Percentiles rank a stretch among this genome's conserved stretches.
Evolutionary conservation across 2,329 filamentous ascomycete species (phyloP).

Genomic region (Apiospora marii): DNA sequence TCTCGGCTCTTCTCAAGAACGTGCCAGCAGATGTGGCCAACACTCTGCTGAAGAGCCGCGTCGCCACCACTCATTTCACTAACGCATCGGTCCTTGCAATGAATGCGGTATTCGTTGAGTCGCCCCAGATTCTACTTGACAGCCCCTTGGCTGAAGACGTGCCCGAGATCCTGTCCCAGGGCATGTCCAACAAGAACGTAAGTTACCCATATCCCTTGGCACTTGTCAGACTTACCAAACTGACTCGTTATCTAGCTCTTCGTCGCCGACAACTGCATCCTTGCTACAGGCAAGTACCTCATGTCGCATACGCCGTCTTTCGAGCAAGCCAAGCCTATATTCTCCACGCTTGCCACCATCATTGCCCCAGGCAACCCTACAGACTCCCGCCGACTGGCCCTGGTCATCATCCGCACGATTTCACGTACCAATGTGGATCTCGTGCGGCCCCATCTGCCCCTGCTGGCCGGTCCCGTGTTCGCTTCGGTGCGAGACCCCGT

Average conservation of each 20-base stretch:
- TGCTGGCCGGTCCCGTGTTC: slow-evolving; percentile 87
- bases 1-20: slow-evolving; percentile 89
- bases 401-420: slow-evolving; percentile 88
- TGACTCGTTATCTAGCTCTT: slow-evolving; percentile 63
- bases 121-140: slow-evolving; percentile 73
- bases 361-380: slow-evolving; percentile 80
- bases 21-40: slow-evolving; percentile 76
- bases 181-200: slow-evolving; percentile 79
- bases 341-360: slow-evolving; percentile 77
- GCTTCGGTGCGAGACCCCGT: slow-evolving; percentile 88
- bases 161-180: slow-evolving; percentile 78
- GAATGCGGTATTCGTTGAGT: slow-evolving; percentile 87
- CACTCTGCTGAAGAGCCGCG: slow-evolving; percentile 70
- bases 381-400: slow-evolving; percentile 84
- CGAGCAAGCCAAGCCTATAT: slow-evolving; percentile 80
- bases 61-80: slow-evolving; percentile 79
- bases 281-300: slow-evolving; percentile 91
- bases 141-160: slow-evolving; percentile 75
- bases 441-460: slow-evolving; percentile 79
- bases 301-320: slow-evolving; percentile 73
- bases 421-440: slow-evolving; percentile 81
- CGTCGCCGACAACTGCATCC: slow-evolving; percentile 85
- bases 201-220: slow-evolving; percentile 45
- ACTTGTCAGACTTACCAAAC: slow-evolving; percentile 33
- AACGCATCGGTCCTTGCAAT: slow-evolving; percentile 84